Conservation (phyloP, 768 basidiomycete genomes). For the Xerocomus spinulosus region DNA sequence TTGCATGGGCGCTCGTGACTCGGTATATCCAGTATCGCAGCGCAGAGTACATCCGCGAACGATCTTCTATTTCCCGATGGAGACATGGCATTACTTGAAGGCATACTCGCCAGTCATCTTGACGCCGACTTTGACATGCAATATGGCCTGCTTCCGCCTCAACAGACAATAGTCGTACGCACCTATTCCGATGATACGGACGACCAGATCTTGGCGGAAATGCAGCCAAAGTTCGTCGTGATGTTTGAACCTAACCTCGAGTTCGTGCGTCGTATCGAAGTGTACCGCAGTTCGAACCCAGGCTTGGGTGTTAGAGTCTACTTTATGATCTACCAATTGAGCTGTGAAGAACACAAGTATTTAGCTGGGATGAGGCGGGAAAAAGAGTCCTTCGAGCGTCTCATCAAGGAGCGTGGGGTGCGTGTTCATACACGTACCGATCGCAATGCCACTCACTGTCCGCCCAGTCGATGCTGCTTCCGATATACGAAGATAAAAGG, state of each 20-base stretch:
- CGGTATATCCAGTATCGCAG: conserved; percentile 13
- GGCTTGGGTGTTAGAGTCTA: conserved; percentile 85
- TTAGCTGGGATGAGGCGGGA: conserved; percentile 83
- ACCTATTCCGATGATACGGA: conserved; percentile 92
- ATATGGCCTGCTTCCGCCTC: conserved; percentile 75
- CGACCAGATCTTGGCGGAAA: conserved; percentile 80
- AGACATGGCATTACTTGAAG: conserved; percentile 23
- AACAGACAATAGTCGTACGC: conserved; percentile 80
- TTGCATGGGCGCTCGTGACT: background rate
- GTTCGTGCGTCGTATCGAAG: conserved; percentile 90
- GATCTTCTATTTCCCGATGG: conserved; percentile 15
- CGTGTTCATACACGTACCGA: conserved; percentile 27
- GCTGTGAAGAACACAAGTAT: conserved; percentile 95
- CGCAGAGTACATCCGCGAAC: conserved; percentile 11
- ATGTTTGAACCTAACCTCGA: conserved; percentile 95
- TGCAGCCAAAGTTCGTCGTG: conserved; percentile 87
- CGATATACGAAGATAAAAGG: conserved; percentile 62
- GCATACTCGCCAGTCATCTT: conserved; percentile 30
- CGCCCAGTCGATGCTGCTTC: conserved; percentile 80
- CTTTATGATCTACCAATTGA: conserved; percentile 91
- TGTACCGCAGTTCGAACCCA: conserved; percentile 80
- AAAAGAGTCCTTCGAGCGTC: conserved; percentile 87
- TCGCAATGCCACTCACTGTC: background rate
- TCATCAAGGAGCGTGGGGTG: conserved; percentile 91
- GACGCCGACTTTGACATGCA: conserved; percentile 63